Evolutionary conservation across 805 yeast genomes (phyloP).

Genomic region (Ogataea chonburiensis): DNA sequence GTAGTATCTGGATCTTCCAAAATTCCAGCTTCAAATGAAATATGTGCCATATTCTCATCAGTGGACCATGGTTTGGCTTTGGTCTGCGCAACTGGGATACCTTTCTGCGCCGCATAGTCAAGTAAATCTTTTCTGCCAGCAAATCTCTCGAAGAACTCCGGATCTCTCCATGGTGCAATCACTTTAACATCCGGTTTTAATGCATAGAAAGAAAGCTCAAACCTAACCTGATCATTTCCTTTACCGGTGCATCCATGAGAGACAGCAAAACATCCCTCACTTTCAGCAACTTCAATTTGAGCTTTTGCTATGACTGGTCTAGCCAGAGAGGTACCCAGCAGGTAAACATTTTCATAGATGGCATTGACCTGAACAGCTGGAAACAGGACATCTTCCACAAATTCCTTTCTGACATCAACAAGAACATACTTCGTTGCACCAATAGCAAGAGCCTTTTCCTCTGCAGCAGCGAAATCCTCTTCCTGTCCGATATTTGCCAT

Average conservation of each 20-base stretch:
- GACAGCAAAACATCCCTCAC: constrained; percentile 97
- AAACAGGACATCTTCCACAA: constrained; percentile 86
- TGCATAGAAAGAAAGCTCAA: constrained; percentile 95
- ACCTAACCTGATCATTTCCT: constrained; percentile 99
- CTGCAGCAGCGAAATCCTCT: constrained; percentile 97
- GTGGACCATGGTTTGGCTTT: constrained; percentile 99
- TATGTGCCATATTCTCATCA: constrained; percentile 98
- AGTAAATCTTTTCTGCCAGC: constrained; percentile 97
- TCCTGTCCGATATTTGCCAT: constrained; percentile 99
- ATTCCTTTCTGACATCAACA: constrained; percentile 93
- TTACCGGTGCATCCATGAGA: constrained; percentile 99
- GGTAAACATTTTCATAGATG: constrained; percentile 94
- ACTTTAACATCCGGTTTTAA: constrained; percentile 95
- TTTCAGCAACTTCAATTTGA: constrained; percentile 94
- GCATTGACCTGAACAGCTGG: constrained; percentile 99
- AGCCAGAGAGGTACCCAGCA: constrained; percentile 96
- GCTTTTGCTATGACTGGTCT: constrained; percentile 99
- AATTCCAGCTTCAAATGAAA: constrained; percentile 98
- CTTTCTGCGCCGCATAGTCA: constrained; percentile 89
- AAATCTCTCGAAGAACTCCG: constrained; percentile 88
- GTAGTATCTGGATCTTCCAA: constrained; percentile 98
- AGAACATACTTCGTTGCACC: constrained; percentile 96
- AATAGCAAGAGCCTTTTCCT: constrained; percentile 90
- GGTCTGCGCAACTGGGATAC: constrained; percentile 94
- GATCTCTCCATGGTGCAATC: constrained; percentile 99